Percentiles rank a stretch among this genome's conserved stretches.
Conservation (phyloP, 805 yeast species). For the Starmerella lactis-condensi region DNA sequence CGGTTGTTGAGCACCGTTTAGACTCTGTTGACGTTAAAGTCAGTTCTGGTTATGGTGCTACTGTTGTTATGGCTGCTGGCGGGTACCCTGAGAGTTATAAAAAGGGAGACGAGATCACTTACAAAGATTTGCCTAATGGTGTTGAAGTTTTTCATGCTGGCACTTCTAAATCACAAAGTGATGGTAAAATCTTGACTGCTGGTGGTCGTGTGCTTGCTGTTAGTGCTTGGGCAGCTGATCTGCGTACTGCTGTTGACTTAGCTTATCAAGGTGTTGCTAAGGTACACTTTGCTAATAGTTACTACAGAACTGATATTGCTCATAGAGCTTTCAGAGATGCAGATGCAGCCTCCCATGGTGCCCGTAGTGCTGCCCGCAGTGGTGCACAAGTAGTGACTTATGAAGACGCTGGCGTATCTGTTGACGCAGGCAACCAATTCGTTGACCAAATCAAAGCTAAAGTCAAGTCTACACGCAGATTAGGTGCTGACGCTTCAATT, state of each 20-base stretch:
- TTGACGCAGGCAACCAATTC: constrained; percentile 79
- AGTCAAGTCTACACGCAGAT: constrained; percentile 81
- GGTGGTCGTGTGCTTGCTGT: constrained; percentile 98
- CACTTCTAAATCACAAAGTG: constrained; percentile 35
- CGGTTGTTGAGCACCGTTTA: constrained; percentile 83
- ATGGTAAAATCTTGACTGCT: constrained; percentile 52
- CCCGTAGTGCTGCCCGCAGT: constrained; percentile 13
- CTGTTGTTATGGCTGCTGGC: constrained; percentile 91
- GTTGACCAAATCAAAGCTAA: constrained; percentile 78
- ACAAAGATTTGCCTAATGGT: constrained; percentile 31
- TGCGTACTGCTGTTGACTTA: constrained; percentile 62
- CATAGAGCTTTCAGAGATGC: constrained; percentile 74
- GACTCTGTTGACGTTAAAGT: constrained; percentile 50
- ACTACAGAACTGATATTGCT: constrained; percentile 85
- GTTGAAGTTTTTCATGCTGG: constrained; percentile 92
- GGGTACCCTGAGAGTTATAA: constrained; percentile 83
- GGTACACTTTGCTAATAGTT: constrained; percentile 54
- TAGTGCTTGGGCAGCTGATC: constrained; percentile 60
- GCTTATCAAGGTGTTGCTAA: constrained; percentile 75
- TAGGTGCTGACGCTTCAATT: constrained; percentile 94
- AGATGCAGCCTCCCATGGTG: constrained; percentile 5
- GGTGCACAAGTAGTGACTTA: constrained; percentile 50
- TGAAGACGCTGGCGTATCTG: constrained; percentile 93
- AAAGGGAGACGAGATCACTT: constrained; percentile 68
- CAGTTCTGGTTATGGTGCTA: constrained; percentile 50